Evolutionary conservation across 2,329 filamentous ascomycete genomes (phyloP), one percentile per base, ranked within the genome.

Genomic region (Zasmidium cellare): DNA sequence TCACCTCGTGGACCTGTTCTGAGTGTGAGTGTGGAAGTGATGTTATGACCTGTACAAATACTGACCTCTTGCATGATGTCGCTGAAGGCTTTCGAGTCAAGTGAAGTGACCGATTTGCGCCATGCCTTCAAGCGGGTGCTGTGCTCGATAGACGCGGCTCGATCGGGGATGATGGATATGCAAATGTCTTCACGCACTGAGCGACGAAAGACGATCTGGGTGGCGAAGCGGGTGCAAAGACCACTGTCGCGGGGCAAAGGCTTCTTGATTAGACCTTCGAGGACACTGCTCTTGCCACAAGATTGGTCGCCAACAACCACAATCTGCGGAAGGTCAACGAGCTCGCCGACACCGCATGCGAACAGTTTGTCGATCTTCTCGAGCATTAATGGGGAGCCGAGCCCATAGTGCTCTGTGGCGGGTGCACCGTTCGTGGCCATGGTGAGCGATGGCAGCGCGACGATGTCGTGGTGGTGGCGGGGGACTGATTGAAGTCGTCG

Each of bases 221-320:
- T 71, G 2, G 67, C 67, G 50, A 69, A 69, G 0, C 82, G 76
- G 0, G 85, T 87, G 66, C 83, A 86, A 0, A 83, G 58, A 19
- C 74, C 79, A 16, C 79, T 79, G 11, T 84, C 81, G 6, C 79
- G 73, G 0, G 83, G 82, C 31, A 88, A 85, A 0, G 77, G 77
- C 55, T 63, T 64, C 11, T 80, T 77, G 0, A 84, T 84, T 31
- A 88, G 82, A 1, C 85, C 86, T 61, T 87, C 82, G 0, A 88
- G 77, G 0, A 87, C 83, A 0, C 82, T 86, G 14, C 80, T 84
- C 66, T 88, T 88, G 1, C 85, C 85, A 0, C 79, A 79, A 0
- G 82, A 85, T 56, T 85, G 83, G 46, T 85, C 82, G 5, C 86
- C 84, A n/a, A 84, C 81, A 3, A 87, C 84, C 9, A 87, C 78